Evolutionary conservation across 139 green algal genomes (phyloP), one percentile per base, ranked within the genome.

Genomic region (Nannochloris sp.): DNA sequence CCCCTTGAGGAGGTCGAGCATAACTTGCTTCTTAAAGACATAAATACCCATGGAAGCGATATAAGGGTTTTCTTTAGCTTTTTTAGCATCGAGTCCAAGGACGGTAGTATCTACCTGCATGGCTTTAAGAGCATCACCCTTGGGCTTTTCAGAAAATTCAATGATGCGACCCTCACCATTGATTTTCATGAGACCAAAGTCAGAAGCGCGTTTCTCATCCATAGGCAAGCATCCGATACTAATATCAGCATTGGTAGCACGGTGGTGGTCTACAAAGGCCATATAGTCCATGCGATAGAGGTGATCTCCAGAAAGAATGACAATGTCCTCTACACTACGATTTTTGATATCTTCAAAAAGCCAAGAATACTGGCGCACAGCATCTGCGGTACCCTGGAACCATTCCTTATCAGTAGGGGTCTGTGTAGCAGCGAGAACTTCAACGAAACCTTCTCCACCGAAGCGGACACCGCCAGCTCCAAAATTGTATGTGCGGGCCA

Each of bases 21-120:
- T 81, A 14, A 90, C 79, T 4, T 83, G 63, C 82, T 97, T 97
- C 80, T 96, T 97, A 88, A 99, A 99, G 27, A 99, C 91, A 69
- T 99, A 99, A 83, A 99, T 98, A 61, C 95, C 95, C 95, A 99
- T 99, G 61, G 83, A 95, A 2, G 94, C 95, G 55, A 99, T 98
- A 90, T 87, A 99, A 7, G 89, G 86, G 76, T 89, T 88, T 68
- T 90, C 59, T 55, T 73, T 32, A 1, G 91, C 90, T 56, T 91
- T 81, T 48, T 84, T 81, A 3, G 77, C 39, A 15, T 68, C 73
- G 53, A 96, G 84, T 10, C 83, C 88, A 53, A 95, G 83, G 32
- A 95, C 73, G 29, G 91, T 95, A 10, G 93, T 98, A 84, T 98
- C 93, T 58, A 97, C 92, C 70, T 76, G 69, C 92, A 97, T 97